Percentiles rank a stretch among this genome's conserved stretches.
Evolutionary conservation across 1,284 basidiomycete species (phyloP).

Genomic region (Takashimella koratensis): DNA sequence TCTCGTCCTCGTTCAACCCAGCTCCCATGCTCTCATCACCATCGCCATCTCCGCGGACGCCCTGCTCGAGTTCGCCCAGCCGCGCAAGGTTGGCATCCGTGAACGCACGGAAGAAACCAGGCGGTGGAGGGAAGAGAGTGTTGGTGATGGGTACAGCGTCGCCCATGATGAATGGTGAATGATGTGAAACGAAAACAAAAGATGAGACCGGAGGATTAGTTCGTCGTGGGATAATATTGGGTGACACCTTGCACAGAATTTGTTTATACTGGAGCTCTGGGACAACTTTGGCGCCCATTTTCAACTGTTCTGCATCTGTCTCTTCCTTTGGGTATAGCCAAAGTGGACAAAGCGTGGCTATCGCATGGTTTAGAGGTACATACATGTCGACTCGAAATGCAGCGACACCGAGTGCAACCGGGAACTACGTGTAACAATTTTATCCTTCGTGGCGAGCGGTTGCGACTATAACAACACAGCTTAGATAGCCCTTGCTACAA

Average conservation of each 20-base stretch:
- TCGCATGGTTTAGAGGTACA: too few species aligned
- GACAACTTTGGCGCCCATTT: too few species aligned
- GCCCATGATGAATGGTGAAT: conserved; percentile 7
- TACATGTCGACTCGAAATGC: too few species aligned
- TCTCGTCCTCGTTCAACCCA: conserved; percentile 10
- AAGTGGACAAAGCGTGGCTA: too few species aligned
- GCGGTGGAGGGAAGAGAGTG: conserved; percentile 46
- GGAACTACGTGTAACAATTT: conserved; percentile 5
- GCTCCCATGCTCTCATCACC: not conserved
- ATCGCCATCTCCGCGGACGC: not conserved
- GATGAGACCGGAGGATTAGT: too few species aligned
- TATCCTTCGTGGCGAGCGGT: not conserved
- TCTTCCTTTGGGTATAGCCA: too few species aligned
- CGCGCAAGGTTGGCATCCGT: conserved; percentile 9
- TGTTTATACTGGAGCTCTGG: too few species aligned
- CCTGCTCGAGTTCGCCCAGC: not conserved
- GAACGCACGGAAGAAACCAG: conserved; percentile 37
- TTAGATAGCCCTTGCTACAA: conserved; percentile 50
- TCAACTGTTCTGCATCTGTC: too few species aligned
- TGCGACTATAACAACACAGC: not conserved
- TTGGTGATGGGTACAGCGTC: conserved; percentile 37
- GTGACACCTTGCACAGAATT: too few species aligned
- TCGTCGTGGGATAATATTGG: too few species aligned
- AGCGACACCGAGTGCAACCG: too few species aligned
- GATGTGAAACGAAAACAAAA: conserved; percentile 10